Conservation (phyloP, 2,329 filamentous ascomycete species). For the Aureobasidium sp. region DNA sequence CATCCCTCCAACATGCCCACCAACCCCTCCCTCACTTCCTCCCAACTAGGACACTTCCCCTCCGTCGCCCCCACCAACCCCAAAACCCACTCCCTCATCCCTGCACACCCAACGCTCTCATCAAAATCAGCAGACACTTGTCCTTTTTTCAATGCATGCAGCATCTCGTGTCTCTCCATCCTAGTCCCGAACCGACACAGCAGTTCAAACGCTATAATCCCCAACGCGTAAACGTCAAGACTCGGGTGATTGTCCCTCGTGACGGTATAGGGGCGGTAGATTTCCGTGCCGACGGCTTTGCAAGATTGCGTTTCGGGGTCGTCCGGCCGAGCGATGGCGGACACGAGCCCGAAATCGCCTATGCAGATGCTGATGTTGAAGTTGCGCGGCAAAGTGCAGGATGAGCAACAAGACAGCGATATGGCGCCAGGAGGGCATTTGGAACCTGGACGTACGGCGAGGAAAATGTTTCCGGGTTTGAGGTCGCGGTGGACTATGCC, state of each 20-base stretch:
- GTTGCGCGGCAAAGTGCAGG: neutral
- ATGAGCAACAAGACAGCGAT: conserved; percentile 39
- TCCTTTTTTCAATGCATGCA: conserved; percentile 30
- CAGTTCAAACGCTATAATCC: conserved; percentile 57
- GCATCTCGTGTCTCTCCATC: conserved; percentile 35
- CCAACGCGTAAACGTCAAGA: conserved; percentile 55
- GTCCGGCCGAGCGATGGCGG: conserved; percentile 42
- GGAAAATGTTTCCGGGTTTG: conserved; percentile 62
- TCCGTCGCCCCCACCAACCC: conserved; percentile 31
- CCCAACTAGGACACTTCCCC: conserved; percentile 26
- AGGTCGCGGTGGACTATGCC: conserved; percentile 60
- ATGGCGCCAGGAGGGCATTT: conserved; percentile 35
- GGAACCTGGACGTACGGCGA: conserved; percentile 37
- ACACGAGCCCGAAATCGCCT: conserved; percentile 61
- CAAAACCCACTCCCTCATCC: conserved; percentile 25
- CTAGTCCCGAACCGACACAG: conserved; percentile 45
- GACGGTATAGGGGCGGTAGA: conserved; percentile 49
- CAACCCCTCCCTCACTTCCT: conserved; percentile 22
- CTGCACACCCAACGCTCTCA: conserved; percentile 19
- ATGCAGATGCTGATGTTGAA: conserved; percentile 53
- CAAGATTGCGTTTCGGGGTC: conserved; percentile 21
- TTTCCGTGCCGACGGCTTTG: conserved; percentile 53
- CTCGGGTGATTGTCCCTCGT: conserved; percentile 39
- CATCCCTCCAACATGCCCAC: neutral
- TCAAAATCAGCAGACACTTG: conserved; percentile 28